Evolutionary conservation across 768 basidiomycete species (phyloP), one percentile per base, ranked within the genome.

Genomic region (Leccinum variicolor): DNA sequence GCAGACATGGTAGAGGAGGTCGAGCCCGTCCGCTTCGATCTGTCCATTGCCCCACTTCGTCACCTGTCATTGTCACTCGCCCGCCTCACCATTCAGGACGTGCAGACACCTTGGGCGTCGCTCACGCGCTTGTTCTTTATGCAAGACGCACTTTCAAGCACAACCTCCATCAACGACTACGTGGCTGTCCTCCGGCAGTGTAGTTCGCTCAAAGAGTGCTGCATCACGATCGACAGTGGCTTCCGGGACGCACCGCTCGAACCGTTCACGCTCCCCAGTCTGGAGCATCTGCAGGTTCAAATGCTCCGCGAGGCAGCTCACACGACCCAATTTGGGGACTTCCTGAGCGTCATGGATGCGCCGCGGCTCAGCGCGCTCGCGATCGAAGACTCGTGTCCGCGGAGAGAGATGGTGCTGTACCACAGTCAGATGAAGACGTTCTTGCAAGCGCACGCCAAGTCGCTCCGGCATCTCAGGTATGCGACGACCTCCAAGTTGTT

Each of bases 41-140:
- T 69, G 13, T 53, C 56, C 1, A n/a, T 17, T 2, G 48, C 68
- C 0, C 66, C 68, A 6, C 58, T 69, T 9, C 41, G 25, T 6
- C 52, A 50, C 1, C 53, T 69, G 2, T 56, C 57, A 11, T 13
- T 69, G 21, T 70, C 69, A 8, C 62, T 70, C 8, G 55, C 59
- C 29, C 57, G 63, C 7, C 60, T 70, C 25, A 28, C 49, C 6
- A 48, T 64, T 13, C 60, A 50, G 34, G 56, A 69, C 8, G 57
- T 70, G 6, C 53, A 47, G 4, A 60, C 36, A 3, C 45, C 55
- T 0, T 70, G 68, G 68, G 52, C 57, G 6, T 53, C 36, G 41
- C 59, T 69, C 50, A 64, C 69, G 29, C 59, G 54, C 1, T 33
- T 70, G 49, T 59, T 52, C 2, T 68, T 69, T 45, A 70, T 70